These are phyloP conservation scores for Sclerotinia minor DNA, from an alignment of 2,329 filamentous ascomycete species.

Conservation along the genomic window DNA sequence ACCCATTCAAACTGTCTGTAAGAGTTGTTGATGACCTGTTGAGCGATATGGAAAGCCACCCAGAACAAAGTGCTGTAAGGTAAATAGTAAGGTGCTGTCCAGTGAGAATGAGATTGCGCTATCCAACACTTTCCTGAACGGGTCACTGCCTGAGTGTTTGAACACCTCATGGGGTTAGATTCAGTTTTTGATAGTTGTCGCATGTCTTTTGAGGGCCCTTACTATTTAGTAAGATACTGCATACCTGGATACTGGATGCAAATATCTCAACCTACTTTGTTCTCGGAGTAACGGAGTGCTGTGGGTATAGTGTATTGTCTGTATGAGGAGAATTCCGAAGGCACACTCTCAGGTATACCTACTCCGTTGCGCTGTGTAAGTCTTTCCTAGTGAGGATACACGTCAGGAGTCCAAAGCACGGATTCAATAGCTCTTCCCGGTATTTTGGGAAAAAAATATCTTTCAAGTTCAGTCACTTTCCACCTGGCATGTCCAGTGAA, in stretches of 20 bases:
- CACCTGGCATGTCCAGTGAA: constrained; percentile 9
- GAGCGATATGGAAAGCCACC: constrained; percentile 20
- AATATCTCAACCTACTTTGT: constrained; percentile 14
- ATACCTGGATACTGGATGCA: constrained; percentile 3
- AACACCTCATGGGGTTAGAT: constrained; percentile 13
- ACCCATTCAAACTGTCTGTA: not conserved
- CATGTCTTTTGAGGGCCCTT: constrained; percentile 7
- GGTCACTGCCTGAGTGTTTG: constrained; percentile 10
- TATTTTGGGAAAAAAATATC: constrained; percentile 4
- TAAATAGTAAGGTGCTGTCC: constrained; percentile 7
- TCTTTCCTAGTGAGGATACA: constrained; percentile 15
- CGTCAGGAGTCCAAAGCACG: constrained; percentile 8
- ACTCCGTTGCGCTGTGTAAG: constrained; percentile 19
- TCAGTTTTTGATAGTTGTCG: not conserved
- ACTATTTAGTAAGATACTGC: not conserved
- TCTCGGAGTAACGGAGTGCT: constrained; percentile 16
- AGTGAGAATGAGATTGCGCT: not conserved
- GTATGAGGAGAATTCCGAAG: constrained; percentile 22
- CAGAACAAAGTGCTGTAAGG: not conserved
- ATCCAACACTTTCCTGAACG: constrained; percentile 1
- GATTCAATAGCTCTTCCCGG: constrained; percentile 15
- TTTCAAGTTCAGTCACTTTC: constrained; percentile 16
- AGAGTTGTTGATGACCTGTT: constrained; percentile 17
- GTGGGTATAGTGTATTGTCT: constrained; percentile 20
- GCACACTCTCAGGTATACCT: constrained; percentile 16